These are phyloP conservation scores for Cicer pinnatifidum DNA, from an alignment of 306 rosid species.

Conservation along the genomic window DNA sequence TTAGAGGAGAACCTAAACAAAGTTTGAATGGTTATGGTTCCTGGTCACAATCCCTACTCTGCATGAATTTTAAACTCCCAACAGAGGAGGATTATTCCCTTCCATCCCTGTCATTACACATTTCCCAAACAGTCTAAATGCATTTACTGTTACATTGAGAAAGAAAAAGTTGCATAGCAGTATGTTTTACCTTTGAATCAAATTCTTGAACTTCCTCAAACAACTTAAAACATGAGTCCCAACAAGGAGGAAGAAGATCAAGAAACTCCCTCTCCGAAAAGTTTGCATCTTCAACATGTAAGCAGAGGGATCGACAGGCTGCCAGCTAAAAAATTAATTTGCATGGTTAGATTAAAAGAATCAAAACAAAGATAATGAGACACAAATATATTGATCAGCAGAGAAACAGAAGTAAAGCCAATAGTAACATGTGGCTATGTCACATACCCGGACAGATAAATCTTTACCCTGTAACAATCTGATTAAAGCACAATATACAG, in stretches of 20 bases:
- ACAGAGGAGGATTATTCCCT: constrained; percentile 19
- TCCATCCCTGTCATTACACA: not conserved
- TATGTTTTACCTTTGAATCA: constrained; percentile 82
- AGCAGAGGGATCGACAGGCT: constrained; percentile 92
- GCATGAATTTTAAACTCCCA: constrained; percentile 29
- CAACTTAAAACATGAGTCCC: constrained; percentile 89
- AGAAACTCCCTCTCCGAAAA: constrained; percentile 79
- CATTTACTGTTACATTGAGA: constrained; percentile 13
- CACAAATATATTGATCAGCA: constrained; percentile 34
- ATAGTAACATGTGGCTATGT: constrained; percentile 32
- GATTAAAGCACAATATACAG: constrained; percentile 90
- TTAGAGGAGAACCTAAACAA: constrained; percentile 5
- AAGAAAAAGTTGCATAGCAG: constrained; percentile 38
- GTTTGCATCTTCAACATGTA: constrained; percentile 88
- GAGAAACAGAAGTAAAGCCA: constrained; percentile 36
- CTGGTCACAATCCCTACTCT: constrained; percentile 2
- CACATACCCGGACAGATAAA: constrained; percentile 82
- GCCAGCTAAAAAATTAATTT: constrained; percentile 71
- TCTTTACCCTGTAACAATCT: constrained; percentile 82
- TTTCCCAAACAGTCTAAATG: constrained; percentile 2
- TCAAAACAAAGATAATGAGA: constrained; percentile 35
- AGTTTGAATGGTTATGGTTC: constrained; percentile 18
- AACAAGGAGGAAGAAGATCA: constrained; percentile 89
- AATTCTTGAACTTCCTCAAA: constrained; percentile 92
- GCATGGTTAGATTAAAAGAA: constrained; percentile 42